Conservation (phyloP, 371 early-diverging fungal species). For the Mortierella polycephala region DNA sequence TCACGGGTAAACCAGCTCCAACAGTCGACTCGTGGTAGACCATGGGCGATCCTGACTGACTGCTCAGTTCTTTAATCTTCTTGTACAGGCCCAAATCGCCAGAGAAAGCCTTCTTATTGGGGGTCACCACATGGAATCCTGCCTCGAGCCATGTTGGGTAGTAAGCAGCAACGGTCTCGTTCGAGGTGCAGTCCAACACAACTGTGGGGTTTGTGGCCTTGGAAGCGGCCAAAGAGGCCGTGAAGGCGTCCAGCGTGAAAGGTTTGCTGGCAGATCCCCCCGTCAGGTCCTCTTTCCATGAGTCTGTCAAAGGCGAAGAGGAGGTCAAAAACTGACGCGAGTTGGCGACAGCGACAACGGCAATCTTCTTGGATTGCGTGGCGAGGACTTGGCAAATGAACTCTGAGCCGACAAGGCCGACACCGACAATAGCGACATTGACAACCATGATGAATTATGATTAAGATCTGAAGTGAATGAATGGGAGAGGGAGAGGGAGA, state of each 20-base stretch:
- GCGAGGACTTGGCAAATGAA: slow-evolving; percentile 64
- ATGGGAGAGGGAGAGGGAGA: not conserved
- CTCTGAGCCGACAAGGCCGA: slow-evolving; percentile 93
- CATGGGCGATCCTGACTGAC: slow-evolving; percentile 59
- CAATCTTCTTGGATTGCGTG: slow-evolving; percentile 51
- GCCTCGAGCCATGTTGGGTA: slow-evolving; percentile 86
- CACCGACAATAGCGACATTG: slow-evolving; percentile 90
- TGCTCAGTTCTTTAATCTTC: slow-evolving; percentile 68
- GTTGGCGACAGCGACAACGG: slow-evolving; percentile 56
- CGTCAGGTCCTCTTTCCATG: slow-evolving; percentile 39
- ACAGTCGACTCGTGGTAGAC: slow-evolving; percentile 95
- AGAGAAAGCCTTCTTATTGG: slow-evolving; percentile 98
- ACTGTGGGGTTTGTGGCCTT: slow-evolving; percentile 62
- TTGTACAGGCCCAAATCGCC: slow-evolving; percentile 76
- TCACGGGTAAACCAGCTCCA: slow-evolving; percentile 98
- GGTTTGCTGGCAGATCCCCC: slow-evolving; percentile 16
- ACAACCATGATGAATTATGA: slow-evolving; percentile 60
- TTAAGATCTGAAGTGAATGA: not conserved
- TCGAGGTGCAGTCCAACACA: slow-evolving; percentile 94
- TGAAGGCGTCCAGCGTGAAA: slow-evolving; percentile 59
- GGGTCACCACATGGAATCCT: slow-evolving; percentile 92
- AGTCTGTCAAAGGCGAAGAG: slow-evolving; percentile 51
- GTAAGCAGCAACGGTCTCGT: slow-evolving; percentile 76
- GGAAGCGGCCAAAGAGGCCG: slow-evolving; percentile 61
- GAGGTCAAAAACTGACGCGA: slow-evolving; percentile 56